Conservation (phyloP, 1,139 yeast species). For the Nakaseomyces nivariensis region DNA sequence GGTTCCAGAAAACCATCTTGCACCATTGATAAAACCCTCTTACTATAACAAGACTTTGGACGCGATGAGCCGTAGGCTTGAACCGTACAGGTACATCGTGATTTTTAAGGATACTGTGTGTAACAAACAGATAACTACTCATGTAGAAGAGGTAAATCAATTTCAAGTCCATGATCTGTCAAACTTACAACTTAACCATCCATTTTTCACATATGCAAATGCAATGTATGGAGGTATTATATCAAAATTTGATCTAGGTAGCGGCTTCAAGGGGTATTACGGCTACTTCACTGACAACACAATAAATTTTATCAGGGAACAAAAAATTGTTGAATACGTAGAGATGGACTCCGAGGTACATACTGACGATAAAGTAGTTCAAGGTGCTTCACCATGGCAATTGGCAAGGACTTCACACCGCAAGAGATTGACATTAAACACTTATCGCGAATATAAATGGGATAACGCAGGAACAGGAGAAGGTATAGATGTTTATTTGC, state of each 20-base stretch:
- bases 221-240: too few species aligned
- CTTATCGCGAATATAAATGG: constrained; percentile 42
- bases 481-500: constrained; percentile 82
- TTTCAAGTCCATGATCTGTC: too few species aligned
- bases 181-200: too few species aligned
- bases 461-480: constrained; percentile 71
- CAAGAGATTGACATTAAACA: constrained; percentile 43
- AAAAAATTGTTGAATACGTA: constrained; percentile 63
- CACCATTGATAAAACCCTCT: neutral
- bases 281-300: constrained; percentile 70
- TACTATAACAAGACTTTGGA: neutral
- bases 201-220: too few species aligned
- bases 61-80: constrained; percentile 37
- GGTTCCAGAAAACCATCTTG: neutral
- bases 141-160: too few species aligned
- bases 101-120: too few species aligned
- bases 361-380: too few species aligned
- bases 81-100: neutral
- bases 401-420: too few species aligned
- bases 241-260: too few species aligned
- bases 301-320: constrained; percentile 59
- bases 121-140: too few species aligned
- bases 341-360: constrained; percentile 26
- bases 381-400: too few species aligned
- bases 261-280: constrained; percentile 48